Evolutionary conservation across 129 eudicot species (phyloP).

Genomic region (Pittosporum tobira): DNA sequence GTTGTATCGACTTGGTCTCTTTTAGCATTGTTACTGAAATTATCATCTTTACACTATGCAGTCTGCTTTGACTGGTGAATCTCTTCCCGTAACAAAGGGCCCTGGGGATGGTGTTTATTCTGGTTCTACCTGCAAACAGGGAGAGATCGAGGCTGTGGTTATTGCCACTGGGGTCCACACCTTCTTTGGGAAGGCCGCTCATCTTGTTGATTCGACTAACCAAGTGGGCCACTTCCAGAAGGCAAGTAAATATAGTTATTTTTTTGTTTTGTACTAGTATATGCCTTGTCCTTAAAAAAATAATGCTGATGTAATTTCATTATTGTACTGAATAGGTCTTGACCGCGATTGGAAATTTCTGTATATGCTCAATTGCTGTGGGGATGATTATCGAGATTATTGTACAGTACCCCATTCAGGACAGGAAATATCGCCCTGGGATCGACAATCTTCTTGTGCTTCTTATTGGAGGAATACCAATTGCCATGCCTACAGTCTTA

Average conservation of each 20-base stretch:
- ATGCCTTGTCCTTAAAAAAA: not conserved
- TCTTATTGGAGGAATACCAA: conserved; percentile 95
- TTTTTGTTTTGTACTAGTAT: not conserved
- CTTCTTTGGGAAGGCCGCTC: conserved; percentile 98
- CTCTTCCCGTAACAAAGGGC: conserved; percentile 97
- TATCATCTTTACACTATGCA: conserved; percentile 24
- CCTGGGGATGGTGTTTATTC: conserved; percentile 98
- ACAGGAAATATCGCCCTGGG: conserved; percentile 82
- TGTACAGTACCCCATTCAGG: conserved; percentile 95
- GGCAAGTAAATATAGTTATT: conserved; percentile 28
- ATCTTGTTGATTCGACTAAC: conserved; percentile 87
- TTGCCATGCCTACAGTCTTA: conserved; percentile 98
- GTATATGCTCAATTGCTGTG: conserved; percentile 96
- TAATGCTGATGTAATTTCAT: conserved; percentile 4
- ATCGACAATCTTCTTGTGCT: conserved; percentile 98
- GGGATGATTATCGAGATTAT: conserved; percentile 90
- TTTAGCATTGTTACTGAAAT: conserved; percentile 4
- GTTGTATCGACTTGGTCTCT: not conserved
- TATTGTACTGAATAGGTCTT: conserved; percentile 44
- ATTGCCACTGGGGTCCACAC: conserved; percentile 99
- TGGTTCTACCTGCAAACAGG: conserved; percentile 98
- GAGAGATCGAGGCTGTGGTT: conserved; percentile 90
- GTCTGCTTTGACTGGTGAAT: conserved; percentile 97
- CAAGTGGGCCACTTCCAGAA: conserved; percentile 98
- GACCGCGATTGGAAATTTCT: conserved; percentile 98